These are phyloP conservation scores for Camelina hispida DNA, from an alignment of 345 rosid genomes.

Conservation along the genomic window DNA sequence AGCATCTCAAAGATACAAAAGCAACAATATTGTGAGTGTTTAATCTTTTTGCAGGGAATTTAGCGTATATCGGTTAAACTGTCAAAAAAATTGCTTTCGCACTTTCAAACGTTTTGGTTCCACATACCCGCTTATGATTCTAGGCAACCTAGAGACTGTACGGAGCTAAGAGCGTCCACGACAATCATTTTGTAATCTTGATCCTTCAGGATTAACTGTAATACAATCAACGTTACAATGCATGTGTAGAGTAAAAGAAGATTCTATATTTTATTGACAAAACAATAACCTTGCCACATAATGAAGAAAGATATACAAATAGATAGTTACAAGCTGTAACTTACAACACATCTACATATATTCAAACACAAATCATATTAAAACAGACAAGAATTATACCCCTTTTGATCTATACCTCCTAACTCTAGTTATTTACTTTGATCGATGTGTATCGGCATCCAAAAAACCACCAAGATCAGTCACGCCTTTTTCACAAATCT, in stretches of 20 bases:
- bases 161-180: background rate
- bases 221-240: constrained; percentile 1
- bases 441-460: constrained; percentile 8
- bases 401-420: constrained; percentile 19
- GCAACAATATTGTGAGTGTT: too few relatives aligned
- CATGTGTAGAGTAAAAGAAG: background rate
- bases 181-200: background rate
- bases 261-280: constrained; percentile 21
- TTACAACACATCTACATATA: constrained; percentile 24
- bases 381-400: constrained; percentile 9
- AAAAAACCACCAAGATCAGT: constrained; percentile 10
- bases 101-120: too few relatives aligned
- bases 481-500: background rate
- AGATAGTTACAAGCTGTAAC: background rate
- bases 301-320: background rate
- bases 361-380: constrained; percentile 33
- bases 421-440: constrained; percentile 31
- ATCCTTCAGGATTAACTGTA: background rate
- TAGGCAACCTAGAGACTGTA: too few relatives aligned
- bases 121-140: too few relatives aligned
- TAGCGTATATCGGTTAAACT: too few relatives aligned
- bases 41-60: too few relatives aligned
- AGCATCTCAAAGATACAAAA: too few relatives aligned
- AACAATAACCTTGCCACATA: constrained; percentile 9
- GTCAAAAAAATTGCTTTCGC: too few relatives aligned